Conservation (phyloP, 2,329 filamentous ascomycete species). For the Fusarium sp. region DNA sequence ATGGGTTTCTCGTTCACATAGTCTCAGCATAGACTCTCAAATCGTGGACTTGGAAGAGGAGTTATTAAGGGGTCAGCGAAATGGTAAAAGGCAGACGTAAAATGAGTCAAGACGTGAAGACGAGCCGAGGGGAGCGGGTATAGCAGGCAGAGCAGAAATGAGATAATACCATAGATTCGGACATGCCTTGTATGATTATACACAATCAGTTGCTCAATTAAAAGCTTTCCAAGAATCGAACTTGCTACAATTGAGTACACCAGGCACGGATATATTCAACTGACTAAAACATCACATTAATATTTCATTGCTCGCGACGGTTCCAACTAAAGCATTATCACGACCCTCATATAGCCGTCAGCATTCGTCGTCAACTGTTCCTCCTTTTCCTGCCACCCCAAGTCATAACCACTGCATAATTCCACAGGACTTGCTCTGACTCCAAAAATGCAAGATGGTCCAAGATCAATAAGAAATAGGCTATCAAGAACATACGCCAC, state of each 20-base stretch:
- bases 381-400: background rate
- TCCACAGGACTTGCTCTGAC: background rate
- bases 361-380: background rate
- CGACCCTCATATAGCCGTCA: background rate
- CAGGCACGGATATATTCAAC: background rate
- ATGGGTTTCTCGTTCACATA: slow-evolving; percentile 11
- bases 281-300: background rate
- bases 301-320: background rate
- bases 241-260: background rate
- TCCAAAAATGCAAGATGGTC: background rate
- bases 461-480: background rate
- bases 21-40: slow-evolving; percentile 7
- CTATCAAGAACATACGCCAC: no score
- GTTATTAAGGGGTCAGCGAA: slow-evolving; percentile 36
- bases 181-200: slow-evolving; percentile 32
- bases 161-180: slow-evolving; percentile 40
- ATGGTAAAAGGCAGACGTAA: slow-evolving; percentile 32
- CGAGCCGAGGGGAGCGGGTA: background rate
- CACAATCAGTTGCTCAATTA: slow-evolving; percentile 9
- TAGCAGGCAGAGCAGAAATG: slow-evolving; percentile 6
- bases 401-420: background rate
- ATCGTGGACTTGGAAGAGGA: slow-evolving; percentile 32
- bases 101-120: slow-evolving; percentile 2
- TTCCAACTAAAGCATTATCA: background rate
- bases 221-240: background rate